These are phyloP conservation scores for Beauveria bassiana DNA, from an alignment of 2,329 filamentous ascomycete genomes.

Conservation along the genomic window DNA sequence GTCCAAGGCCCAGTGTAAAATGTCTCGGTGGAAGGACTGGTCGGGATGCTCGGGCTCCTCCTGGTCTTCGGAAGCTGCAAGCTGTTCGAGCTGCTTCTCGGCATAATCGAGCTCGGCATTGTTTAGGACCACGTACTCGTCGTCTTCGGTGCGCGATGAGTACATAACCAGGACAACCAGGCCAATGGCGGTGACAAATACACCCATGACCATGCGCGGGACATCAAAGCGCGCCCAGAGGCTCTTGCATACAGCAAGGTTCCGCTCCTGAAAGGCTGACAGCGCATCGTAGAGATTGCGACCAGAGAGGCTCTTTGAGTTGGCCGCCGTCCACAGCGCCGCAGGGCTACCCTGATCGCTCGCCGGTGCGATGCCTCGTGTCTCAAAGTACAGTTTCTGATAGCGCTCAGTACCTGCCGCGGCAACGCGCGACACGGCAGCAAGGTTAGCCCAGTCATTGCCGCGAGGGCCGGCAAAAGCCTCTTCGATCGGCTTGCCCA, in stretches of 20 bases:
- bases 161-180: conserved; percentile 67
- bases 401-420: conserved; percentile 86
- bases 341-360: conserved; percentile 33
- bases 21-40: conserved; percentile 23
- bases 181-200: conserved; percentile 60
- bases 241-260: conserved; percentile 68
- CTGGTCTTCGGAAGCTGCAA: conserved; percentile 29
- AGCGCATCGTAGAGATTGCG: conserved; percentile 50
- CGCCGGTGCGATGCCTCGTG: conserved; percentile 58
- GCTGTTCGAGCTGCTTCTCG: conserved; percentile 44
- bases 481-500: conserved; percentile 88
- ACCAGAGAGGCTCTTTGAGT: conserved; percentile 31
- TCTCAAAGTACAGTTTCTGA: conserved; percentile 71
- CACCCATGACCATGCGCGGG: conserved; percentile 73
- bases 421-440: conserved; percentile 66
- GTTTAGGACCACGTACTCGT: conserved; percentile 46
- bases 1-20: conserved; percentile 31
- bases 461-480: conserved; percentile 70
- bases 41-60: conserved; percentile 37
- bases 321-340: conserved; percentile 41
- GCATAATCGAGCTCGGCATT: conserved; percentile 51
- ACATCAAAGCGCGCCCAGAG: conserved; percentile 93
- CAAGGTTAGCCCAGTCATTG: conserved; percentile 68
- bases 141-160: conserved; percentile 50
- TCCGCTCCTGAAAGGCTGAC: conserved; percentile 67